Evolutionary conservation across 192 early-diverging fungal genomes (phyloP), one percentile per base, ranked within the genome.

Genomic region (Thoreauomyces humboldtii): DNA sequence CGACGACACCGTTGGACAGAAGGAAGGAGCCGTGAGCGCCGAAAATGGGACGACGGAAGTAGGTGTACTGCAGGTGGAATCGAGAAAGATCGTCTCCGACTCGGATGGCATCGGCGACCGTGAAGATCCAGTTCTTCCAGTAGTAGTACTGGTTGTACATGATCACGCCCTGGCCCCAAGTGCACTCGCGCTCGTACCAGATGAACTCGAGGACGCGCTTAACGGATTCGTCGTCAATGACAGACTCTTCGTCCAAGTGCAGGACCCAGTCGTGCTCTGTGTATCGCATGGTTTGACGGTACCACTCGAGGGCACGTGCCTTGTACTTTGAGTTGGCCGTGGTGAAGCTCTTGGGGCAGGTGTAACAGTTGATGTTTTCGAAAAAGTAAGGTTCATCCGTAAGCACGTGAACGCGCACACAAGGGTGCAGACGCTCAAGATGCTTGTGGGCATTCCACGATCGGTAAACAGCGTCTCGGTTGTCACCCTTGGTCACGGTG

Each of bases 311-410:
- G 34, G 81, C 81, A 34, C 81, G 77, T 1, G 81, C 81, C 65
- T 83, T 83, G 74, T 83, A 83, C 67, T 80, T 83, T 55, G 69
- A 64, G 63, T 69, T 59, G 50, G 62, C 73, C 22, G 81, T 76
- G 25, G 29, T 51, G 65, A 81, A 83, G 46, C 7, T 37, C 48
- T 75, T 81, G 15, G 81, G 81, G 52, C 78, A 83, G 17, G 78
- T 81, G 73, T 80, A 83, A 63, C 81, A 83, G 70, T 83, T 80
- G 73, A 83, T 76, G 70, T 77, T 78, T 53, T 80, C 78, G 69
- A 80, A 83, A 59, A 80, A 81, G 76, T 78, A 83, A n/a, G 81
- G 81, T 61, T 83, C 81, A 61, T 83, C 81, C 33, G 81, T 83
- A 53, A 83, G 62, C 3, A 83, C 81, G 61, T 83, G 81, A 42